Base-by-base conservation (phyloP, 441 rosid species). In the Corymbia citriodora region DNA sequence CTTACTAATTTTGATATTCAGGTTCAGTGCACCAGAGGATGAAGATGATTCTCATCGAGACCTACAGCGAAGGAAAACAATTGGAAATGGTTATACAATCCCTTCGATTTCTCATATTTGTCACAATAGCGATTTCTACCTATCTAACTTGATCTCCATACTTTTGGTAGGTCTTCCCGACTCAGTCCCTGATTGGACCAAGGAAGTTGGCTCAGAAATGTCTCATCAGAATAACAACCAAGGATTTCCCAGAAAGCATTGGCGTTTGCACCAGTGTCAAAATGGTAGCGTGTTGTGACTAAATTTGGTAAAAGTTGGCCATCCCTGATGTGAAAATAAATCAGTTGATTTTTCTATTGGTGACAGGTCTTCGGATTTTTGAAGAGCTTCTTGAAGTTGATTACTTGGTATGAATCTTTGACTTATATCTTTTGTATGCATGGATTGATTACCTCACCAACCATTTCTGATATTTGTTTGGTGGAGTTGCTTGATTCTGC, bases 261-360 rank as follows among this genome's bases (percentile, higher is more conserved):
- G 99, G 99, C 99, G 99, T 91, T 99, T 98, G 93, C 95, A 97
- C 89, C 99, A 98, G 93, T 98, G 99, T 93, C 99, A 96, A 96
- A 98, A 98, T 93, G 99, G 99, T 98, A 90, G 89, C 90, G 83
- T 7, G 52, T 74, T 21, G 85, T 74, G 85, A 74, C 85, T 74
- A 74, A 40, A 74, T 74, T 74, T 74, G 25, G 85, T 74, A 40
- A 74, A 74, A 3, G 29, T 12, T 74, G 50, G 52, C 2, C 52
- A 74, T 74, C 16, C 50, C 85, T 74, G 85, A 40, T 40, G 85
- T 6, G 40, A 70, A 87, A 88, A 88, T 81, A 49, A 90, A 92
- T 90, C 27, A 68, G 70, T 33, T 83, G 87, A 65, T n/a, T 11
- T 88, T 79, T 91, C 54, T 59, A 49, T 92, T 91, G 68, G 70